These are phyloP conservation scores for Fusarium heterosporum DNA, from an alignment of 2,329 filamentous ascomycete genomes.

Conservation along the genomic window DNA sequence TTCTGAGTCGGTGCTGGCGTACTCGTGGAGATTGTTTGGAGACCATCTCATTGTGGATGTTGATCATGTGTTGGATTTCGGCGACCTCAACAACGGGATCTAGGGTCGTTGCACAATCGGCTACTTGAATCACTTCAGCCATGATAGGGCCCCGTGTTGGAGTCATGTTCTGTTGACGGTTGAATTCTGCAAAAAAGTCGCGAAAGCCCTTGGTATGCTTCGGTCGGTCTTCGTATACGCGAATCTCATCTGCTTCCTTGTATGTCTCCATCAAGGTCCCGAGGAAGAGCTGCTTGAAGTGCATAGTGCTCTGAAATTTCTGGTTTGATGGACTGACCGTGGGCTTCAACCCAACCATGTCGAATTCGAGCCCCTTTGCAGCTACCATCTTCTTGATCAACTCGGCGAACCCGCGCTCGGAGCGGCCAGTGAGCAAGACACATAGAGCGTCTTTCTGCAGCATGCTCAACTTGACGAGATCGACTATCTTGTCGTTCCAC, in stretches of 20 bases:
- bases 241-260: constrained; percentile 81
- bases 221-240: constrained; percentile 75
- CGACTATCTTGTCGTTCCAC: constrained; percentile 94
- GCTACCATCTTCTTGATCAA: constrained; percentile 84
- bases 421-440: constrained; percentile 88
- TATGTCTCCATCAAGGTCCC: constrained; percentile 88
- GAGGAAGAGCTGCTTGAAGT: constrained; percentile 91
- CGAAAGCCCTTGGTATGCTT: constrained; percentile 84
- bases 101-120: constrained; percentile 77
- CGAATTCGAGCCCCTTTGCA: constrained; percentile 84
- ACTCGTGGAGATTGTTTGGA: constrained; percentile 50
- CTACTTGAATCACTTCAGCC: constrained; percentile 87
- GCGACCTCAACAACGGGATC: constrained; percentile 83
- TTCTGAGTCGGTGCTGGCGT: constrained; percentile 66
- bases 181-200: constrained; percentile 84
- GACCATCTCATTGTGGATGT: constrained; percentile 78
- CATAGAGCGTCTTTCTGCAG: constrained; percentile 86
- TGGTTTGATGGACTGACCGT: constrained; percentile 83
- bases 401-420: constrained; percentile 79
- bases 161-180: constrained; percentile 64
- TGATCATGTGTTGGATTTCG: constrained; percentile 89
- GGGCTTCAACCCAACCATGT: constrained; percentile 90
- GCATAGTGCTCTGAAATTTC: constrained; percentile 83
- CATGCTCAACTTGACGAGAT: constrained; percentile 84
- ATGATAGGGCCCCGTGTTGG: constrained; percentile 72